Percentiles rank a stretch among this genome's conserved stretches.
phyloP scores from a whole-genome alignment of 2,329 filamentous ascomycete species.

The Colletotrichum eleusines region DNA sequence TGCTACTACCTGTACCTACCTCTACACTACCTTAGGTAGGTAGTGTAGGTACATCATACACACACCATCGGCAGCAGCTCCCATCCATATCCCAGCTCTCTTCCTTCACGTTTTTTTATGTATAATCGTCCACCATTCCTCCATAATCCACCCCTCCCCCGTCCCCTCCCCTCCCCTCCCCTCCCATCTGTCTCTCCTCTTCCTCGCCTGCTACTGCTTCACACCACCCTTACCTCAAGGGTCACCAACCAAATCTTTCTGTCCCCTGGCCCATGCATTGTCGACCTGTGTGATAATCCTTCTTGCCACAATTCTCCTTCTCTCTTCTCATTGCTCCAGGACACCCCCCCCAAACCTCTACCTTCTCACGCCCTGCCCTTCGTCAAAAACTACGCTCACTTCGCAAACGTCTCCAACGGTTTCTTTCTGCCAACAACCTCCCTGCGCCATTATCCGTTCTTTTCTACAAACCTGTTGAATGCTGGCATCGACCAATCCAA shows the following conservation, averaged over 20 bases:
- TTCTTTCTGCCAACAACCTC: conserved; percentile 1
- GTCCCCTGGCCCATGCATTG: conserved; percentile 32
- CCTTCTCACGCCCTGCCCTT: neutral
- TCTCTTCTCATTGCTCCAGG: neutral
- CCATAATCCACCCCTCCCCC: conserved; percentile 7
- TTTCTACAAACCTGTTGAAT: conserved; percentile 28
- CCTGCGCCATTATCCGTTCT: conserved; percentile 3
- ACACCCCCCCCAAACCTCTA: neutral
- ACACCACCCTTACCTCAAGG: conserved; percentile 7
- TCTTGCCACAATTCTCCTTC: conserved; percentile 30
- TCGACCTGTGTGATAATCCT: conserved; percentile 23
- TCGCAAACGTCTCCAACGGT: conserved; percentile 2
- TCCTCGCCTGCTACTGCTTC: conserved; percentile 8
- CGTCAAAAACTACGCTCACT: neutral
- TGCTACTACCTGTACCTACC: neutral
- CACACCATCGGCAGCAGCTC: no score
- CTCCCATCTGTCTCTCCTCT: neutral
- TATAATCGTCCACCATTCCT: conserved; percentile 32
- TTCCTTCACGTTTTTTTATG: conserved; percentile 27
- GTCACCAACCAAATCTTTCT: conserved; percentile 15
- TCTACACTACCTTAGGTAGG: neutral
- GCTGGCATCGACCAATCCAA: conserved; percentile 35
- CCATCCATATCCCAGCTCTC: no score
- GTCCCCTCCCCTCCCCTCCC: conserved; percentile 5
- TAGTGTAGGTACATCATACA: neutral